phyloP scores from a whole-genome alignment of 73 alveolate genomes.

The Paramecium caudatum region DNA sequence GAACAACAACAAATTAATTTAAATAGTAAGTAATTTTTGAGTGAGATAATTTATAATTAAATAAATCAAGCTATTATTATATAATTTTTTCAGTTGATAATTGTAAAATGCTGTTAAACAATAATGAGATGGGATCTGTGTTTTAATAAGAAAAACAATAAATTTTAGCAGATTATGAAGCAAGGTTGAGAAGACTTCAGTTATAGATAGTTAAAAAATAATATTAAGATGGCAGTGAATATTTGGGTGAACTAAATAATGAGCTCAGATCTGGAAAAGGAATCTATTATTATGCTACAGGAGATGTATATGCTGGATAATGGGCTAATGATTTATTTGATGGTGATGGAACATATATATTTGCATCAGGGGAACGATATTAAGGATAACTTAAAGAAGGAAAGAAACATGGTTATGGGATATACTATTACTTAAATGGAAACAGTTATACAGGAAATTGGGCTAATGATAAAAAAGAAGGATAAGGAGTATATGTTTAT shows the following conservation, averaged over 20 bases:
- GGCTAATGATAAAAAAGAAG: constrained; percentile 74
- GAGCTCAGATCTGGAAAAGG: constrained; percentile 74
- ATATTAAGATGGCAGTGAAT: constrained; percentile 74
- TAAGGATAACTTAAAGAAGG: constrained; percentile 75
- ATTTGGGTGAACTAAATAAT: constrained; percentile 67
- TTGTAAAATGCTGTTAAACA: constrained; percentile 51
- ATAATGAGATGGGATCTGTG: constrained; percentile 5
- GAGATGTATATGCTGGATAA: constrained; percentile 78
- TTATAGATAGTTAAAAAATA: constrained; percentile 23
- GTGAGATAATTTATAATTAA: not conserved
- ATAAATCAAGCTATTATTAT: no score
- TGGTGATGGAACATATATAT: constrained; percentile 76
- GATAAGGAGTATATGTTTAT: constrained; percentile 69
- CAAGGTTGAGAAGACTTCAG: constrained; percentile 20
- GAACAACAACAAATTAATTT: no score
- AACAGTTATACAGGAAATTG: constrained; percentile 72
- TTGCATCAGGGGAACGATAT: constrained; percentile 75
- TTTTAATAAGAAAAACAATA: constrained; percentile 66
- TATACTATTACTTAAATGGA: constrained; percentile 70
- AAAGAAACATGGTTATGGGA: constrained; percentile 71
- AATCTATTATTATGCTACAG: constrained; percentile 70
- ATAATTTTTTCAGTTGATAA: no score
- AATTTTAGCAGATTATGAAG: constrained; percentile 24
- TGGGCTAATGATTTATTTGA: constrained; percentile 75
- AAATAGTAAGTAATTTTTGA: no score